Evolutionary conservation across 768 basidiomycete species (phyloP), one percentile per base, ranked within the genome.

Genomic region (Saitozyma sp.): DNA sequence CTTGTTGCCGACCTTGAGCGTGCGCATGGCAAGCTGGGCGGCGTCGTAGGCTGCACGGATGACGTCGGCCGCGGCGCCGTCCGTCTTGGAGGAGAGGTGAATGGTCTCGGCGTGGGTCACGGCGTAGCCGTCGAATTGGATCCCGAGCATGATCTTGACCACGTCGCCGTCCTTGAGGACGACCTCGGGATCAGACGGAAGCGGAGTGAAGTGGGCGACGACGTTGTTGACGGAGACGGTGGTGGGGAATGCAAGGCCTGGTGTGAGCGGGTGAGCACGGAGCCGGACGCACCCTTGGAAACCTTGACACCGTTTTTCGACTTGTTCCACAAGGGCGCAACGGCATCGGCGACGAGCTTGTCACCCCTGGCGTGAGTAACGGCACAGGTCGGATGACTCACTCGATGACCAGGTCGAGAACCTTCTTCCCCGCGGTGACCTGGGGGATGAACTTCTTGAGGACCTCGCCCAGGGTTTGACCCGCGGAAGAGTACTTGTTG

Each of bases 61-160:
- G 54, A 89, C 93, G 75, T 98, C 94, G 46, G 94, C 95, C 50
- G 87, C 87, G 64, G 88, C 82, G 52, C 91, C 96, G 3, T 89
- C 92, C 20, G 84, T 81, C 58, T 86, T 87, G 43, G 91, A 88
- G 46, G 92, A 91, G 40, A 97, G 86, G 63, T 96, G 86, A 73
- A 98, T 80, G 56, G 95, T 97, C 81, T 99, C 96, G 41, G 92
- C 96, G 76, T 86, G 87, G 79, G 96, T 87, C 58, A 92, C 87
- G 17, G 94, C 93, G 80, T 90, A 97, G 46, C 96, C 96, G 78
- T 98, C 95, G 80, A 99, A 92, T 76, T 99, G 96, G 17, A 94
- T 93, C 51, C 96, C 96, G 63, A 98, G 84, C 80, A 94, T 91
- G 66, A 99, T 82, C 82, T 97, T 98, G 69, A 98, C 95, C 61